Percentiles rank a stretch among this genome's conserved stretches.
Conservation (phyloP, 2,329 filamentous ascomycete genomes). For the Ophiostoma australiae region DNA sequence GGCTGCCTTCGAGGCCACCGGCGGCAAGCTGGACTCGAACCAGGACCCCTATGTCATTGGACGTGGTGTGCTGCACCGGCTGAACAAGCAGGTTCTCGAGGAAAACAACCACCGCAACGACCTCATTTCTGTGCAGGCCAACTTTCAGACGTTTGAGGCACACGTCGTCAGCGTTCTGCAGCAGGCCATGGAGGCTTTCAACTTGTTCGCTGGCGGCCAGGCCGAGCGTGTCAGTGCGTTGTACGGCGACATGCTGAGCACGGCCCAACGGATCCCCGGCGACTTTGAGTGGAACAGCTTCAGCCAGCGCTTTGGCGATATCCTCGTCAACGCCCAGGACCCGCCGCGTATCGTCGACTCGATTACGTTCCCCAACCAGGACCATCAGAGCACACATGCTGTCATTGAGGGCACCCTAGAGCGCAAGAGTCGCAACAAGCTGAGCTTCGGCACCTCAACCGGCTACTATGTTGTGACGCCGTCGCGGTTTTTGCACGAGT, state of each 20-base stretch:
- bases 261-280: constrained; percentile 68
- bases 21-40: constrained; percentile 62
- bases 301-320: constrained; percentile 60
- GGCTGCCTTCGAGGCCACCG: constrained; percentile 70
- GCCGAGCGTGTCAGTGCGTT: constrained; percentile 74
- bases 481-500: constrained; percentile 86
- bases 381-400: constrained; percentile 72
- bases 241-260: constrained; percentile 77
- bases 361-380: constrained; percentile 83
- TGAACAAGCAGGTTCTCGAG: constrained; percentile 86
- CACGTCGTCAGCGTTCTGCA: constrained; percentile 82
- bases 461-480: constrained; percentile 89
- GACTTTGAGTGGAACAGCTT: constrained; percentile 95
- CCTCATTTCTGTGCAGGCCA: constrained; percentile 82
- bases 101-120: constrained; percentile 97
- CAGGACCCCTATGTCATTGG: constrained; percentile 88
- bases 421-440: constrained; percentile 83
- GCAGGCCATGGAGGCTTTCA: constrained; percentile 75
- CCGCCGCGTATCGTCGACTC: constrained; percentile 67
- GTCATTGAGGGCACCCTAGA: constrained; percentile 85
- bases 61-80: constrained; percentile 72
- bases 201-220: constrained; percentile 72
- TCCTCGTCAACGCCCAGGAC: constrained; percentile 72
- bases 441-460: constrained; percentile 68
- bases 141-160: constrained; percentile 80